Evolutionary conservation across 768 basidiomycete genomes (phyloP).

Genomic region (Leccinum variicolor): DNA sequence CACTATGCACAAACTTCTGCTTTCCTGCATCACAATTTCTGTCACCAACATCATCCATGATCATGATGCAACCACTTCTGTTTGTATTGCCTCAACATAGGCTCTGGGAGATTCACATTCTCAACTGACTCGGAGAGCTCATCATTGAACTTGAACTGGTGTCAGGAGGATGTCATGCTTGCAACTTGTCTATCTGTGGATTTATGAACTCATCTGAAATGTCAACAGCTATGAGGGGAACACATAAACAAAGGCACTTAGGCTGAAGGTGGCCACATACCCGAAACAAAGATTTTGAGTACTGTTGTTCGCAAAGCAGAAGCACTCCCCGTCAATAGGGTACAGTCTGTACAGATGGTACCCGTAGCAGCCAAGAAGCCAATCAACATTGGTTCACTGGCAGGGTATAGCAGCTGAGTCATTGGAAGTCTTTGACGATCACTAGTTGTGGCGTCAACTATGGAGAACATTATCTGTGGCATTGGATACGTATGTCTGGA

Average conservation of each 20-base stretch:
- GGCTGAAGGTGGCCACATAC: conserved; percentile 1
- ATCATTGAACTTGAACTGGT: neutral
- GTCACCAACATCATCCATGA: neutral
- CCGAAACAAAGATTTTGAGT: conserved; percentile 8
- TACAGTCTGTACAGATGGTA: no score
- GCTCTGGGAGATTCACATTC: conserved; percentile 2
- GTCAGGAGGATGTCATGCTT: neutral
- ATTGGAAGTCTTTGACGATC: conserved; percentile 3
- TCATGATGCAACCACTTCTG: no score
- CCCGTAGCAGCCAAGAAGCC: neutral
- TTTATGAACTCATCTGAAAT: conserved; percentile 1
- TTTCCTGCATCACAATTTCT: conserved; percentile 12
- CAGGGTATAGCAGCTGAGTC: neutral
- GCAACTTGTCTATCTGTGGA: conserved; percentile 10
- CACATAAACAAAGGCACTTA: neutral
- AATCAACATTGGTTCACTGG: neutral
- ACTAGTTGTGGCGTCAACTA: neutral
- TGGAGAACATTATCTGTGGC: neutral
- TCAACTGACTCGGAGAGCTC: neutral
- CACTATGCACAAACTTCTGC: conserved; percentile 1
- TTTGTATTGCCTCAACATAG: neutral
- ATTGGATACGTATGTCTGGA: neutral
- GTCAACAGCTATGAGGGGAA: neutral
- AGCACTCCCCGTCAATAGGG: no score
- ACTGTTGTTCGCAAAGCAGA: conserved; percentile 6